These are phyloP conservation scores for Acacia acuminata DNA, from an alignment of 306 rosid genomes.

Conservation along the genomic window DNA sequence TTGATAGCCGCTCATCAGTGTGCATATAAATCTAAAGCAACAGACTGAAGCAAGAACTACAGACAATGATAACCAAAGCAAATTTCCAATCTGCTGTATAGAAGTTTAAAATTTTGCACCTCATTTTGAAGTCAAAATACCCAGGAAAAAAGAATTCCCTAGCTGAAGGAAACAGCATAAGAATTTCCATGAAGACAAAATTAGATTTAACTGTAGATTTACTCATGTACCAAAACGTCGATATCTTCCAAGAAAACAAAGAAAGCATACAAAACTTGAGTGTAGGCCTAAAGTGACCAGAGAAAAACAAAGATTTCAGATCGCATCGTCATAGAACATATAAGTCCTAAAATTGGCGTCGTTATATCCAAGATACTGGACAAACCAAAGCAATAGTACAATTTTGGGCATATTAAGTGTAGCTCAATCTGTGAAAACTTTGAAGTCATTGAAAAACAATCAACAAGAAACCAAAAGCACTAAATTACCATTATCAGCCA, in stretches of 20 bases:
- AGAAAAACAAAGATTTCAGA: slow-evolving; percentile 18
- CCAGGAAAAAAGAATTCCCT: neutral
- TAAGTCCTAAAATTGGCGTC: slow-evolving; percentile 25
- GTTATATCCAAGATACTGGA: slow-evolving; percentile 12
- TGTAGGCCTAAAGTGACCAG: slow-evolving; percentile 21
- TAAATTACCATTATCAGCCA: slow-evolving; percentile 2
- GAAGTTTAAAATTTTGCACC: neutral
- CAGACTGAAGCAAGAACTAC: neutral
- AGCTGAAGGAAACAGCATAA: neutral
- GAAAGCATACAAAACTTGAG: neutral
- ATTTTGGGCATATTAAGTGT: slow-evolving; percentile 9
- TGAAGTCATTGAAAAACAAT: slow-evolving; percentile 8
- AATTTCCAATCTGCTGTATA: neutral
- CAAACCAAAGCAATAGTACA: slow-evolving; percentile 29
- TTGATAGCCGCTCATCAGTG: neutral
- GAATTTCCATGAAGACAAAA: slow-evolving; percentile 16
- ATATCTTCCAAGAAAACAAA: slow-evolving; percentile 2
- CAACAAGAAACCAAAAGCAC: slow-evolving; percentile 20
- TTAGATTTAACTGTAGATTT: neutral
- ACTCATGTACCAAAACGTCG: neutral
- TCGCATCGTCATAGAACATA: neutral
- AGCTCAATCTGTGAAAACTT: neutral
- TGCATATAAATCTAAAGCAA: neutral
- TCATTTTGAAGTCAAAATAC: neutral
- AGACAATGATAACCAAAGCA: neutral